Conservation (phyloP, 306 rosid genomes). For the Astragalus membranaceus region DNA sequence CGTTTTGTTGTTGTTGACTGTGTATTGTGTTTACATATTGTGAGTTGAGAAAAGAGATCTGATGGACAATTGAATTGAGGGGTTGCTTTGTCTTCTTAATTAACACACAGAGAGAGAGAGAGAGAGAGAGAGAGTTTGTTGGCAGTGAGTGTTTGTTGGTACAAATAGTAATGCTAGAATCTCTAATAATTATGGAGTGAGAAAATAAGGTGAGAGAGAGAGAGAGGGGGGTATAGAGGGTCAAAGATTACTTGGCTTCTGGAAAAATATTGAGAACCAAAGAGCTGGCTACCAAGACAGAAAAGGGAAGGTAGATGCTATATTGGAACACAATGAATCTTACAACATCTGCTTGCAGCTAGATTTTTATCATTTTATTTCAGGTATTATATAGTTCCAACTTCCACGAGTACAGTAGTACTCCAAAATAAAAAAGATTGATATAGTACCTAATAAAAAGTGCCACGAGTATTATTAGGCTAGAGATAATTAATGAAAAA, state of each 20-base stretch:
- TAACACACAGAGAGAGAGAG: too few species aligned
- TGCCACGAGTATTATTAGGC: not conserved
- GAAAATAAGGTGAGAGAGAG: not conserved
- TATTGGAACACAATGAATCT: not conserved
- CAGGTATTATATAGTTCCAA: not conserved
- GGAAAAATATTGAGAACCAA: constrained; percentile 19
- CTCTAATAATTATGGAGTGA: constrained; percentile 30
- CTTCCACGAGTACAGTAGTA: too few species aligned
- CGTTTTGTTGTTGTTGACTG: not conserved
- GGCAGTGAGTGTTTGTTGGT: constrained; percentile 14
- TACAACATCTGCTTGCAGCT: not conserved
- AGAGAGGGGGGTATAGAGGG: not conserved
- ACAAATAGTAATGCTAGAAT: constrained; percentile 12
- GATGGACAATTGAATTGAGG: constrained; percentile 20
- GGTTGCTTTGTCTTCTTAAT: constrained; percentile 36
- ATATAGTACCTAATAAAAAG: not conserved
- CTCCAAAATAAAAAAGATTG: too few species aligned
- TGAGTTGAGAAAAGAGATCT: constrained; percentile 25
- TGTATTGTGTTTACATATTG: not conserved
- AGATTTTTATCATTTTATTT: not conserved
- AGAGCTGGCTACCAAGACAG: not conserved
- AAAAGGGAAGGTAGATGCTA: constrained; percentile 1
- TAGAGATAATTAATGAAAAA: not conserved
- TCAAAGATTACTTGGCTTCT: constrained; percentile 4
- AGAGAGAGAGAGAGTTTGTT: not conserved